Evolutionary conservation across 441 rosid genomes (phyloP).

Genomic region (Kokia cookei): DNA sequence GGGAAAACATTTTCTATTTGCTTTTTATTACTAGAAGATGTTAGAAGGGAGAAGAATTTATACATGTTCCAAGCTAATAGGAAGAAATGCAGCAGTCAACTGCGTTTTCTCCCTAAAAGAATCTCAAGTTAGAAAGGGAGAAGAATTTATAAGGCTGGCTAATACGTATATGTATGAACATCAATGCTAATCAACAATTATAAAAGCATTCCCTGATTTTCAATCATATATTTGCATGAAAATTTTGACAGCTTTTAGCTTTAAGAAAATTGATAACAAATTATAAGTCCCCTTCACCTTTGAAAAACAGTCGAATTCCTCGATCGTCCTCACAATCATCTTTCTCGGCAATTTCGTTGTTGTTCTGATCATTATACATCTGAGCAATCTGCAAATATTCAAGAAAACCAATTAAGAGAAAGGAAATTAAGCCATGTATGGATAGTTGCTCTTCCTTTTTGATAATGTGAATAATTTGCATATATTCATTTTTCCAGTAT

Average conservation of each 20-base stretch:
- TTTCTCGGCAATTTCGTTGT: constrained; percentile 55
- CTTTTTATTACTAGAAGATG: too few species aligned
- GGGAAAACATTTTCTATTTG: background rate
- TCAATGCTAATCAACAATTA: background rate
- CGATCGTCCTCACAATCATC: constrained; percentile 64
- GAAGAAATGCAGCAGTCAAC: background rate
- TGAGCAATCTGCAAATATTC: constrained; percentile 64
- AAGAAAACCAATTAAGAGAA: background rate
- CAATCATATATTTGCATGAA: background rate
- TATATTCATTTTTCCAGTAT: background rate
- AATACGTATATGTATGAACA: background rate
- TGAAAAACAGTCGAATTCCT: constrained; percentile 5
- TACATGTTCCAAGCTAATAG: too few species aligned
- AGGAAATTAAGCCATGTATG: background rate
- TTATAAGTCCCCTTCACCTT: background rate
- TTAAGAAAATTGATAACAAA: background rate
- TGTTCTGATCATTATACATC: constrained; percentile 74
- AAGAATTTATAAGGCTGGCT: background rate
- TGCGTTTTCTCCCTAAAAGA: too few species aligned
- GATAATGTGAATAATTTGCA: background rate
- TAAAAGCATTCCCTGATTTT: background rate
- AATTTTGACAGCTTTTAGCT: background rate
- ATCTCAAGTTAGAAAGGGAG: background rate
- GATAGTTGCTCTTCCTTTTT: background rate
- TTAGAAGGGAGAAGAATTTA: too few species aligned